A percentile compares a stretch with the other conserved stretches of the same genome.
Evolutionary conservation across 495 filamentous ascomycete genomes (phyloP).

Genomic region (Penicillium macrosclerotiorum): DNA sequence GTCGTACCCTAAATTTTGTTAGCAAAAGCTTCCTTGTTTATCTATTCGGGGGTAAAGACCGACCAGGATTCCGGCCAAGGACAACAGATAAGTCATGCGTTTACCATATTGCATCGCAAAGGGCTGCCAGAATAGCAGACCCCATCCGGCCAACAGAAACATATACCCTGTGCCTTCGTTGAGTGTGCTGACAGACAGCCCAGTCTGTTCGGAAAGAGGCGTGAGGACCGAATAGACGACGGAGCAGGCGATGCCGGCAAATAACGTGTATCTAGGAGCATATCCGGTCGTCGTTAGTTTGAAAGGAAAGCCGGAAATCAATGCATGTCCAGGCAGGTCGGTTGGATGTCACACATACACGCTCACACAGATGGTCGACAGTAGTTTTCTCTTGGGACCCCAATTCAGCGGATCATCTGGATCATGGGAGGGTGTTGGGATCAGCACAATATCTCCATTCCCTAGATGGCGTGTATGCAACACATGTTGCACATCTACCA

Average conservation of each 20-base stretch:
- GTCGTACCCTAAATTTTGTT: conserved; percentile 26
- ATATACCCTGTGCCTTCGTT: conserved; percentile 65
- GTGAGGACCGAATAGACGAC: conserved; percentile 62
- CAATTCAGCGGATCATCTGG: conserved; percentile 64
- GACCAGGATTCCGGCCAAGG: conserved; percentile 52
- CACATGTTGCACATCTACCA: conserved; percentile 53
- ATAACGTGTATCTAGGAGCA: conserved; percentile 56
- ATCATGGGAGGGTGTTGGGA: conserved; percentile 56
- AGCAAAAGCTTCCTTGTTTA: background rate
- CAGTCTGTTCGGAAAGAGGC: conserved; percentile 55
- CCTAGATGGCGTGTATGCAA: conserved; percentile 41
- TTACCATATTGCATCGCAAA: conserved; percentile 66
- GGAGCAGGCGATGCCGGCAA: conserved; percentile 57
- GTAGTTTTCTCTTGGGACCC: conserved; percentile 52
- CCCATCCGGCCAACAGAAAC: conserved; percentile 63
- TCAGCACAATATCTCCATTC: conserved; percentile 54
- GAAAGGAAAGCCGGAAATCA: too few relatives aligned
- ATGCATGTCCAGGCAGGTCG: background rate
- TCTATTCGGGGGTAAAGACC: conserved; percentile 6
- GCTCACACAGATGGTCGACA: conserved; percentile 50
- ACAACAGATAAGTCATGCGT: conserved; percentile 60
- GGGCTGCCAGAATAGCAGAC: conserved; percentile 67
- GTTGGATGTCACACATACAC: conserved; percentile 22
- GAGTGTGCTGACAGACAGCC: conserved; percentile 50
- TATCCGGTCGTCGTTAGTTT: too few relatives aligned